Conservation (phyloP, 805 yeast genomes). For the Nakazawaea ishiwadae region DNA sequence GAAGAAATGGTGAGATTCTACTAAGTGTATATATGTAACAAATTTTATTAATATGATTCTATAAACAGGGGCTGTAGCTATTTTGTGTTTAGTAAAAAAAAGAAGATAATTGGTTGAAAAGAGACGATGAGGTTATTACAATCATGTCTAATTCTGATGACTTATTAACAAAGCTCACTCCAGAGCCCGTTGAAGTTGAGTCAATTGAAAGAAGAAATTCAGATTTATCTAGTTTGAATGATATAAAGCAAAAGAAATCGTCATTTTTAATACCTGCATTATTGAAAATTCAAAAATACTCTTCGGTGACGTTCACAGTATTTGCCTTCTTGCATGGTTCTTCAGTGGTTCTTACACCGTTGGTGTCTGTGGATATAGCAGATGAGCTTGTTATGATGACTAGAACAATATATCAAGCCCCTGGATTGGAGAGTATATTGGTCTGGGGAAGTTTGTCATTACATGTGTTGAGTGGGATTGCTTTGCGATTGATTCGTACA, state of each 20-base stretch:
- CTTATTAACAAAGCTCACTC: neutral
- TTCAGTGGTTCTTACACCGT: slow-evolving; percentile 51
- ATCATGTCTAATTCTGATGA: neutral
- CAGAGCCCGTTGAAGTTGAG: neutral
- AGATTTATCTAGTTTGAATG: slow-evolving; percentile 2
- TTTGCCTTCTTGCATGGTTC: slow-evolving; percentile 56
- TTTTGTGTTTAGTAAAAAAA: neutral
- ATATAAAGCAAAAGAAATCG: slow-evolving; percentile 3
- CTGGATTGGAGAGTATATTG: slow-evolving; percentile 43
- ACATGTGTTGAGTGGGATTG: slow-evolving; percentile 54
- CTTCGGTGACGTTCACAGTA: slow-evolving; percentile 51
- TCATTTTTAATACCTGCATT: slow-evolving; percentile 18
- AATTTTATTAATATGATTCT: neutral
- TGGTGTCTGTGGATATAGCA: slow-evolving; percentile 36
- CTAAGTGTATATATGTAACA: neutral
- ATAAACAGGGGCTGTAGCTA: neutral
- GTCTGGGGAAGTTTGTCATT: slow-evolving; percentile 39
- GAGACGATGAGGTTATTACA: neutral
- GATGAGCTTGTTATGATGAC: slow-evolving; percentile 57
- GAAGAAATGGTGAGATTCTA: slow-evolving; percentile 4
- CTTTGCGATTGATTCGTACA: slow-evolving; percentile 32
- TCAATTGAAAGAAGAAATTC: slow-evolving; percentile 1
- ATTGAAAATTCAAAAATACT: slow-evolving; percentile 45
- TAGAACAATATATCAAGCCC: slow-evolving; percentile 55
- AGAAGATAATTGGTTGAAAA: neutral